Conservation (phyloP, 768 basidiomycete genomes). For the Cystobasidiopsis lactophilus region DNA sequence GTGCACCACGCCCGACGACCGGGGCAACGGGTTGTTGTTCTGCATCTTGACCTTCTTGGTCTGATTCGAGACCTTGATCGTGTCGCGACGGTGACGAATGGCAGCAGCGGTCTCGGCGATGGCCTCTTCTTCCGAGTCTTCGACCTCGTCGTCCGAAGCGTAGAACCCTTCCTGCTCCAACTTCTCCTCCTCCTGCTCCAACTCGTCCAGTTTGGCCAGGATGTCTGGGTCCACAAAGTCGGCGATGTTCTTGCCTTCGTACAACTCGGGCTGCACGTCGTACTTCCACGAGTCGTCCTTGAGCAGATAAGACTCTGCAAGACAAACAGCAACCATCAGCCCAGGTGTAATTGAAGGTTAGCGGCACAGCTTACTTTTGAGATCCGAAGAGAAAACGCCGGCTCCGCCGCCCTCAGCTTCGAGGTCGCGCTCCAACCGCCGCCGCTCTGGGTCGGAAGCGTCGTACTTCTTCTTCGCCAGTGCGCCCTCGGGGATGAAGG, state of each 20-base stretch:
- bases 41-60: conserved; percentile 66
- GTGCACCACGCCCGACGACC: conserved; percentile 34
- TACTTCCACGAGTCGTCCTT: conserved; percentile 81
- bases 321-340: background rate
- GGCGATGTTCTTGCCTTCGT: conserved; percentile 95
- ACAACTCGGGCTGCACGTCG: conserved; percentile 93
- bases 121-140: conserved; percentile 43
- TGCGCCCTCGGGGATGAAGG: conserved; percentile 72
- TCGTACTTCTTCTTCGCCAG: conserved; percentile 61
- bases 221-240: conserved; percentile 99
- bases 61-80: conserved; percentile 29
- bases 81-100: conserved; percentile 36
- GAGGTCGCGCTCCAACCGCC: conserved; percentile 49
- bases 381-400: conserved; percentile 73
- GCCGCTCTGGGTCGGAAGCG: conserved; percentile 59
- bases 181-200: conserved; percentile 87
- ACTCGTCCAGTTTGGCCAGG: conserved; percentile 80
- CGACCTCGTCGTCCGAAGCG: conserved; percentile 51
- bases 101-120: conserved; percentile 40
- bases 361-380: conserved; percentile 46
- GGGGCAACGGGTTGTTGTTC: conserved; percentile 55
- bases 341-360: background rate
- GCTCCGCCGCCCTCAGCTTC: conserved; percentile 73
- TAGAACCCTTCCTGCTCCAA: conserved; percentile 92
- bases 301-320: conserved; percentile 68